Evolutionary conservation across 208 protist species (phyloP), one percentile per base, ranked within the genome.

Genomic region (Endotrypanum monterogeii): DNA sequence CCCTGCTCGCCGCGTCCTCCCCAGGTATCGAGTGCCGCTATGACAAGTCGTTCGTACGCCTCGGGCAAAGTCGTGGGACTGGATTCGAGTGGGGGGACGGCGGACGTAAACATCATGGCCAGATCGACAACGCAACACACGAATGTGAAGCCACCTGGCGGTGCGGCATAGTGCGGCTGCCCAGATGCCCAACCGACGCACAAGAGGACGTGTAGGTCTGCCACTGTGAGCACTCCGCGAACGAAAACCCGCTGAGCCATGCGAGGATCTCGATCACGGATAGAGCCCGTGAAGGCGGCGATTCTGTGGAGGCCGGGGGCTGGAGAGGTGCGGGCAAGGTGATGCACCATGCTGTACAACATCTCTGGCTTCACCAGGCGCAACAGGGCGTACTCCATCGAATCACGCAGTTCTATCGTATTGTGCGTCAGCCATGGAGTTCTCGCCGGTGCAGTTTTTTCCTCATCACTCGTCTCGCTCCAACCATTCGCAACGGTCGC

Each of bases 341-440:
- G 50, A 48, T 76, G 71, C 11, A 81, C 25, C 6, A 30, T 11
- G 41, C 39, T 9, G 25, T 81, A 56, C 39, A 86, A 58, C 48
- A n/a, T 25, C 41, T 77, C 54, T 0, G 69, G 66, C 30, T 74
- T 57, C 57, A 78, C 82, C 56, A 83, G 71, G 44, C 78, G 68
- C 50, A 86, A 74, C 63, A 86, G 56, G 20, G 78, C 73, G 74
- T 81, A 67, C 50, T 60, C 74, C 58, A 86, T 83, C 37, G 73
- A 71, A 20, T 67, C 69, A 6, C 66, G 60, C 66, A 70, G 69
- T 60, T 78, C 78, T 37, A 11, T 56, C 54, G 67, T 20, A 11
- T 80, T 62, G 62, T 7, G 37, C 30, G 44, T 32, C n/a, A 8
- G 28, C 46, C 51, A 60, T 32, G 58, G 30, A 25, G 70, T 23